Conservation (phyloP, 257 asterid genomes). For the Fraxinus pennsylvanica region DNA sequence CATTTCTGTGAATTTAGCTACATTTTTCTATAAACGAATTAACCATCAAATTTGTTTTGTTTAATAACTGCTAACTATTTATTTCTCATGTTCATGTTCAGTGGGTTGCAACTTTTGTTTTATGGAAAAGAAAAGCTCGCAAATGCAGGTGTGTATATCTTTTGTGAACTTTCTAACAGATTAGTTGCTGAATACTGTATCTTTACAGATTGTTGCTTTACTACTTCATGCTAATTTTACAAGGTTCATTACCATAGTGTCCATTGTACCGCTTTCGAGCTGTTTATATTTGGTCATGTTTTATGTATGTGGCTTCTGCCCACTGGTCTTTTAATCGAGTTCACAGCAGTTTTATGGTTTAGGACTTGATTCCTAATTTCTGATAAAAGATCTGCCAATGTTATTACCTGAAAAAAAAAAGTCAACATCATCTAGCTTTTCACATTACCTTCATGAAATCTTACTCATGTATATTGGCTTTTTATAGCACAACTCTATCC, state of each 20-base stretch:
- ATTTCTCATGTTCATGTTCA: conserved; percentile 40
- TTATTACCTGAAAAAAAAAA: not conserved
- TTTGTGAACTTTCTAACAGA: conserved; percentile 2
- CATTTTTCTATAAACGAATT: not conserved
- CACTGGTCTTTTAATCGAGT: not conserved
- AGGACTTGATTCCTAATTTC: not conserved
- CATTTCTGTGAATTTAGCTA: not conserved
- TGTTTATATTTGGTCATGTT: not conserved
- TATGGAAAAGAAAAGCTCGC: conserved; percentile 75
- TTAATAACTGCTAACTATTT: conserved; percentile 35
- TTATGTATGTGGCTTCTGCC: not conserved
- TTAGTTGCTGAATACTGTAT: not conserved
- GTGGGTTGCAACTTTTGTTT: conserved; percentile 69
- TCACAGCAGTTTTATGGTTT: not conserved
- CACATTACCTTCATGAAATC: not conserved
- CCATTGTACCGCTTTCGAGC: not conserved
- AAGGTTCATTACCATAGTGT: not conserved
- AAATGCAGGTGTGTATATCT: conserved; percentile 69
- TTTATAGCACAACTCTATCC: not conserved
- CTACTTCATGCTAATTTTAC: not conserved
- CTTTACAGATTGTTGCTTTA: not conserved
- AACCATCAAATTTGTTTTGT: not conserved
- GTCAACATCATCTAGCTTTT: not conserved
- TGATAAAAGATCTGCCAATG: not conserved
- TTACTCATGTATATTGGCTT: not conserved